Evolutionary conservation across 2,329 filamentous ascomycete genomes (phyloP).

Genomic region (Gnomoniopsis smithogilvyi): DNA sequence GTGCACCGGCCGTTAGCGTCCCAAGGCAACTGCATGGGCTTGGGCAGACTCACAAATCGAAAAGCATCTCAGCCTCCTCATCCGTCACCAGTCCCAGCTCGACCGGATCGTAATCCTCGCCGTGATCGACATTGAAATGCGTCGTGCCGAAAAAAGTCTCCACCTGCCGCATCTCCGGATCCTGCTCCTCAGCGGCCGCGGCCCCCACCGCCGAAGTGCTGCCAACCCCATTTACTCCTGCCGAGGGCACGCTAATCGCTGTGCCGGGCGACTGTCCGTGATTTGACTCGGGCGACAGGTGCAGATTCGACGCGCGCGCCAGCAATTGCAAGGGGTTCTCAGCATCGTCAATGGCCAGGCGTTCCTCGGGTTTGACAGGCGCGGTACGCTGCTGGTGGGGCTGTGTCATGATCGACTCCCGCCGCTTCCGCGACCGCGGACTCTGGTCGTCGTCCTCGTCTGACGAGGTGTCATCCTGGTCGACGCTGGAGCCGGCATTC

Average conservation of each 20-base stretch:
- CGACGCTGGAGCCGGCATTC: conserved; percentile 25
- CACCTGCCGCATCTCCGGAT: conserved; percentile 43
- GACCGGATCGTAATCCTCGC: conserved; percentile 64
- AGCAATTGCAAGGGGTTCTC: conserved; percentile 73
- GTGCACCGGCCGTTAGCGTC: background rate
- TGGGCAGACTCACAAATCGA: conserved; percentile 55
- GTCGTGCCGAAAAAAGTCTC: conserved; percentile 66
- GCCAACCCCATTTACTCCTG: background rate
- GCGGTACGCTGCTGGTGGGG: background rate
- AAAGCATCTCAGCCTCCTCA: conserved; percentile 61
- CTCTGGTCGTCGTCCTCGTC: conserved; percentile 26
- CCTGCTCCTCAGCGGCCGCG: conserved; percentile 24
- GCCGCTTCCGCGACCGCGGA: conserved; percentile 13
- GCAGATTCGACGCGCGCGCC: conserved; percentile 68
- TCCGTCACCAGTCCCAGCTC: conserved; percentile 66
- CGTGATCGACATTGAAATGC: conserved; percentile 60
- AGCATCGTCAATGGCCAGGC: conserved; percentile 65
- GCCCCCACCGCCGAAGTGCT: background rate
- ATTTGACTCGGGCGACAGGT: conserved; percentile 42
- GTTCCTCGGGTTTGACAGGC: conserved; percentile 39
- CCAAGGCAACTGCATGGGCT: background rate
- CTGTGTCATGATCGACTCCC: conserved; percentile 23
- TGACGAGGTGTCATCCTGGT: conserved; percentile 30
- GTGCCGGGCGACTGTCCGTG: conserved; percentile 17
- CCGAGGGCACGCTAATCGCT: background rate